phyloP scores from a whole-genome alignment of 495 filamentous ascomycete genomes.

The Parathielavia appendiculata region DNA sequence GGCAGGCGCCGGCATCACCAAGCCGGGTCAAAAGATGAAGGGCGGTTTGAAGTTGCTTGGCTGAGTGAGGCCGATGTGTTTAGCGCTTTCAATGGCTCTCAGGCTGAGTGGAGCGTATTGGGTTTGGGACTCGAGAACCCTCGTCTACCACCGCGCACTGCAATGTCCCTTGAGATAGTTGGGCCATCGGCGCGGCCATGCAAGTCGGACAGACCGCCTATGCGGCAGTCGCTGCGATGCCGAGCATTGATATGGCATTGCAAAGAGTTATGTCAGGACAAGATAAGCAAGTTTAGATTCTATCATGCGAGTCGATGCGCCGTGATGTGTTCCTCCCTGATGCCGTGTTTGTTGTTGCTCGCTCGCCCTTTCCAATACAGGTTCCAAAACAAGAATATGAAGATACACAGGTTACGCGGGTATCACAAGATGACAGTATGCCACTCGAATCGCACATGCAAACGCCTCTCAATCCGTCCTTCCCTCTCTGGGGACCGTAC shows the following conservation, averaged over 20 bases:
- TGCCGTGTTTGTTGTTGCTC: neutral
- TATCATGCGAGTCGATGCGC: neutral
- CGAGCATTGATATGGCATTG: no score
- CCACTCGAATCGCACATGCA: neutral
- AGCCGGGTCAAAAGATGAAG: conserved; percentile 74
- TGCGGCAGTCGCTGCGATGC: no score
- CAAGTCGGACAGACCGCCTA: no score
- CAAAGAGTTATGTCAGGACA: neutral
- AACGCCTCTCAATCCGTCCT: neutral
- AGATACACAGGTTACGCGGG: conserved; percentile 4
- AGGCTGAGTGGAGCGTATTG: no score
- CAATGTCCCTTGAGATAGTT: no score
- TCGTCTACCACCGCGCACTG: no score
- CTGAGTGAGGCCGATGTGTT: conserved; percentile 35
- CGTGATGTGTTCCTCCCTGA: neutral
- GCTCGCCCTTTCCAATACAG: neutral
- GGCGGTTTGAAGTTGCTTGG: conserved; percentile 73
- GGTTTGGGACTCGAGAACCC: no score
- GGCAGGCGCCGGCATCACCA: conserved; percentile 63
- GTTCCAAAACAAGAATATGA: neutral
- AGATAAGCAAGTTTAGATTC: neutral
- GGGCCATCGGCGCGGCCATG: no score
- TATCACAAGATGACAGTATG: conserved; percentile 11
- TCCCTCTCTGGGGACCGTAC: neutral
- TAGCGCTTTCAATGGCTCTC: neutral